phyloP scores from a whole-genome alignment of 768 basidiomycete species.

The Hypholoma sublateritium region DNA sequence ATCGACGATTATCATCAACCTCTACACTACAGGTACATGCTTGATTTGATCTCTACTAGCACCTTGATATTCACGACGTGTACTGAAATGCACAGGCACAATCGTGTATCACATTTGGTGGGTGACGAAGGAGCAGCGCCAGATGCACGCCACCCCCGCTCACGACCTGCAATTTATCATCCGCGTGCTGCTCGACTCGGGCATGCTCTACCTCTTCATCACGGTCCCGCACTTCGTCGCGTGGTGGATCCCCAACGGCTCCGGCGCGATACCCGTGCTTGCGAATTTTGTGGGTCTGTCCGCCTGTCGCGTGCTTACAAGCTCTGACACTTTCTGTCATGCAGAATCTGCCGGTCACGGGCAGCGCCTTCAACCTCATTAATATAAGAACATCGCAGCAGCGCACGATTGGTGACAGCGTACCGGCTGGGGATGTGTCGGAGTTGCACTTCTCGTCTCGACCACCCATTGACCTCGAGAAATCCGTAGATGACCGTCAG shows the following conservation, averaged over 20 bases:
- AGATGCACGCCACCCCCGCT: background rate
- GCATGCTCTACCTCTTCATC: slow-evolving; percentile 14
- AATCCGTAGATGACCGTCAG: too few species aligned
- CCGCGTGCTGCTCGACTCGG: slow-evolving; percentile 19
- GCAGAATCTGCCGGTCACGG: slow-evolving; percentile 17
- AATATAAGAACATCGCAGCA: slow-evolving; percentile 10
- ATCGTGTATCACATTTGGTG: slow-evolving; percentile 10
- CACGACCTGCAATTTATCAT: background rate
- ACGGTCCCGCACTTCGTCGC: slow-evolving; percentile 13
- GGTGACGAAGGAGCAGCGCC: background rate
- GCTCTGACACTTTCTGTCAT: too few species aligned
- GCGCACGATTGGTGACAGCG: background rate
- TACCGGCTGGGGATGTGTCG: too few species aligned
- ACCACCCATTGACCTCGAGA: too few species aligned
- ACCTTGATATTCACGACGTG: background rate
- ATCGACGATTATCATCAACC: slow-evolving; percentile 14
- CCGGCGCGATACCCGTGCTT: slow-evolving; percentile 6
- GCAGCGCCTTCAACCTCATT: slow-evolving; percentile 23
- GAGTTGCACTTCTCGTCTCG: too few species aligned
- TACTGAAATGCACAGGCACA: background rate
- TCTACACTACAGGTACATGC: slow-evolving; percentile 16
- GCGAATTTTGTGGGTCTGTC: too few species aligned
- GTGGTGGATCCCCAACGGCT: slow-evolving; percentile 8
- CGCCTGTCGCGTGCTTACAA: too few species aligned
- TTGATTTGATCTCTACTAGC: background rate